These are phyloP conservation scores for Sporothrix brasiliensis DNA, from an alignment of 2,329 filamentous ascomycete genomes.

Conservation along the genomic window DNA sequence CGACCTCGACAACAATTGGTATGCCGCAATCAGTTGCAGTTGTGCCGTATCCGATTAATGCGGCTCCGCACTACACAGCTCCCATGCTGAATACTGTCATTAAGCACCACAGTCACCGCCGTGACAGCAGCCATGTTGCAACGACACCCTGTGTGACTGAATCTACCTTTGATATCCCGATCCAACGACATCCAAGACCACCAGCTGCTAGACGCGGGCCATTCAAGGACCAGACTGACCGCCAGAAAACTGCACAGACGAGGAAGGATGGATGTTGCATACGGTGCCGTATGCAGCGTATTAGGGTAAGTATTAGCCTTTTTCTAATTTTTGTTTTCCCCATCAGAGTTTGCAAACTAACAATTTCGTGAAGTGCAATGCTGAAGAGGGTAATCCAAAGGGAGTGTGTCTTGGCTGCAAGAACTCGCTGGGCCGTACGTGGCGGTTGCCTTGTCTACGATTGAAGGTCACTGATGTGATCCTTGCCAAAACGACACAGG, in stretches of 20 bases:
- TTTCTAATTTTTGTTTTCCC: background rate
- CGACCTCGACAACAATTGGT: background rate
- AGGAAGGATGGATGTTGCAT: conserved; percentile 63
- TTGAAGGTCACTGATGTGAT: conserved; percentile 63
- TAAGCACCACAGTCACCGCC: conserved; percentile 5
- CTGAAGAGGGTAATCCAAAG: conserved; percentile 51
- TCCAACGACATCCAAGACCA: conserved; percentile 39
- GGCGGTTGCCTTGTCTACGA: conserved; percentile 60
- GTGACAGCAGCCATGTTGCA: background rate
- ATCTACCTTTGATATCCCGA: conserved; percentile 42
- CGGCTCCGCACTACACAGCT: background rate
- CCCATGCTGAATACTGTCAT: background rate
- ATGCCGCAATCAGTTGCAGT: background rate
- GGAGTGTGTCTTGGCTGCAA: conserved; percentile 59
- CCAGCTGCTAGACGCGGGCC: conserved; percentile 53
- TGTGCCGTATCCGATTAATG: background rate
- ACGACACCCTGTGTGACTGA: conserved; percentile 24
- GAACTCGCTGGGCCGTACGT: conserved; percentile 55
- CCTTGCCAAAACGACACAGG: conserved; percentile 61
- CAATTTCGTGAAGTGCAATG: conserved; percentile 52
- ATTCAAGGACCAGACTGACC: conserved; percentile 56
- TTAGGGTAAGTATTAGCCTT: conserved; percentile 52
- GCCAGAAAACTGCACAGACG: conserved; percentile 60
- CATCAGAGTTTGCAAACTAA: background rate
- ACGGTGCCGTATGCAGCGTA: conserved; percentile 64